These are phyloP conservation scores for Monosporascus sp. DNA, from an alignment of 2,329 filamentous ascomycete genomes.

Conservation along the genomic window DNA sequence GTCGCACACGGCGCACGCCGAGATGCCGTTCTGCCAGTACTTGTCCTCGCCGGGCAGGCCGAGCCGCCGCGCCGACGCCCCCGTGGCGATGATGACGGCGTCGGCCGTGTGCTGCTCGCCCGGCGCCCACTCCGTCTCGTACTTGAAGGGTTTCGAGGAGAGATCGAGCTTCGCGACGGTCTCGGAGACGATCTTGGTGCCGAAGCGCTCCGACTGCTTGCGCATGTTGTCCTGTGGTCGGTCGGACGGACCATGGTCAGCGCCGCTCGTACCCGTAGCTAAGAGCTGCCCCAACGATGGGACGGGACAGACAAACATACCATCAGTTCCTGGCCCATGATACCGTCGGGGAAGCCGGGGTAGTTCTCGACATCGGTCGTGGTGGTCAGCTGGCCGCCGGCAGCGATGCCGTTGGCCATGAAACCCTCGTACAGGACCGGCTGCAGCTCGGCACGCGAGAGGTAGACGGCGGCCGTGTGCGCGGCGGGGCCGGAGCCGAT, in stretches of 20 bases:
- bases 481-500: constrained; percentile 94
- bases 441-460: constrained; percentile 88
- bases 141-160: constrained; percentile 79
- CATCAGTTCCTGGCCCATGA: constrained; percentile 87
- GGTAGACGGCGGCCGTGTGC: constrained; percentile 95
- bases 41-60: constrained; percentile 82
- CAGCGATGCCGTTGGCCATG: constrained; percentile 92
- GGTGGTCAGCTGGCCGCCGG: constrained; percentile 93
- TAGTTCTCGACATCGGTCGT: constrained; percentile 99
- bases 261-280: too few relatives aligned
- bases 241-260: neutral
- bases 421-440: constrained; percentile 97
- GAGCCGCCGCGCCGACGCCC: constrained; percentile 82
- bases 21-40: constrained; percentile 97
- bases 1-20: constrained; percentile 94
- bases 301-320: constrained; percentile 30
- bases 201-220: constrained; percentile 84
- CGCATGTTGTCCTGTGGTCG: constrained; percentile 72
- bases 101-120: constrained; percentile 83
- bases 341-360: constrained; percentile 85
- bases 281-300: too few relatives aligned
- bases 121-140: constrained; percentile 85
- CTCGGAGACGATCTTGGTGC: constrained; percentile 88
- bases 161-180: constrained; percentile 88
- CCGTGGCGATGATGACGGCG: constrained; percentile 88